These are phyloP conservation scores for Alternaria sp. DNA, from an alignment of 2,329 filamentous ascomycete genomes.

Conservation along the genomic window DNA sequence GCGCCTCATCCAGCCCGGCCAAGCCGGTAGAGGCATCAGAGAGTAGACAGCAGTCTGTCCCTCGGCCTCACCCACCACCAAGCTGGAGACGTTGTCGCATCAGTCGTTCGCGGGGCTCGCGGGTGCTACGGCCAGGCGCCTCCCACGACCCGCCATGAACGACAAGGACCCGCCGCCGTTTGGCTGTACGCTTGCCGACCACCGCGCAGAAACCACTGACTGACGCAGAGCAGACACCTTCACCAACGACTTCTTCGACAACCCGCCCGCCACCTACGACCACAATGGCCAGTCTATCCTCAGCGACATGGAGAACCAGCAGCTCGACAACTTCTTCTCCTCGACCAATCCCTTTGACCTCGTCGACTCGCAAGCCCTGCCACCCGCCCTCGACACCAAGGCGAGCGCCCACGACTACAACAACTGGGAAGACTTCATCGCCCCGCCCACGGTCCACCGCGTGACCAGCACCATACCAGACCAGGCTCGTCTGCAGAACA, in stretches of 20 bases:
- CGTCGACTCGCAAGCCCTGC: slow-evolving; percentile 19
- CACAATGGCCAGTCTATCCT: slow-evolving; percentile 38
- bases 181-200: slow-evolving; percentile 35
- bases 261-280: slow-evolving; percentile 19
- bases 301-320: slow-evolving; percentile 39
- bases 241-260: slow-evolving; percentile 30
- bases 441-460: slow-evolving; percentile 41
- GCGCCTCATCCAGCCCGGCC: not conserved
- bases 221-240: slow-evolving; percentile 37
- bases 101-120: slow-evolving; percentile 33
- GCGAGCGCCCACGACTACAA: slow-evolving; percentile 30
- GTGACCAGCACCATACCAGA: slow-evolving; percentile 46
- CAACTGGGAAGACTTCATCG: slow-evolving; percentile 37
- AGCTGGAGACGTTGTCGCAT: slow-evolving; percentile 36
- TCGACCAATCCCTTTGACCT: slow-evolving; percentile 38
- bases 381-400: slow-evolving; percentile 27
- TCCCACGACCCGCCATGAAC: slow-evolving; percentile 39
- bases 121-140: slow-evolving; percentile 33
- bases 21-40: not conserved
- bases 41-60: not conserved
- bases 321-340: slow-evolving; percentile 43
- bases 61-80: not conserved
- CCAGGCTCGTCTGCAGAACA: slow-evolving; percentile 38
- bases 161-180: slow-evolving; percentile 44
- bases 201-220: not conserved